Percentiles rank a stretch among this genome's conserved stretches.
These are phyloP conservation scores for Thymus quinquecostatus DNA, from an alignment of 257 asterid species.

Conservation along the genomic window DNA sequence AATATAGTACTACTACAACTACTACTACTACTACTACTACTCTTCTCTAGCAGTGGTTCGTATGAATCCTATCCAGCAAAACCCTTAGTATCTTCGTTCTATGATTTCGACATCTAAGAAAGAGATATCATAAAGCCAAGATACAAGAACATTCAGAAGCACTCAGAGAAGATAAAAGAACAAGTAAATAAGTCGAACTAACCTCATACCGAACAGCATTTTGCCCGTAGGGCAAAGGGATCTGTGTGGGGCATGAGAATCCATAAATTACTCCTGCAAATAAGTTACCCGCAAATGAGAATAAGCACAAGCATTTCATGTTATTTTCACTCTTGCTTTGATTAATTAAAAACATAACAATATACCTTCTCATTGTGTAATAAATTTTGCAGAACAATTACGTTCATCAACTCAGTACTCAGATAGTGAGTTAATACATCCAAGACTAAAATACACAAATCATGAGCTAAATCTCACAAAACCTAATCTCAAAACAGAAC, in stretches of 20 bases:
- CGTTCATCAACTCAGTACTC: too few relatives aligned
- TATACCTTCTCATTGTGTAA: not conserved
- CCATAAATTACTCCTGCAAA: conserved; percentile 36
- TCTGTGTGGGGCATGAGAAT: conserved; percentile 47
- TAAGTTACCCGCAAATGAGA: conserved; percentile 30
- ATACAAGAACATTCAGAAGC: conserved; percentile 2
- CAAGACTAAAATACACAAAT: too few relatives aligned
- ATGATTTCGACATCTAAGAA: conserved; percentile 20
- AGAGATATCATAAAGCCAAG: conserved; percentile 18
- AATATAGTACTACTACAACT: conserved; percentile 24
- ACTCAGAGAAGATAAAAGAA: conserved; percentile 1
- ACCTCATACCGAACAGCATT: conserved; percentile 34
- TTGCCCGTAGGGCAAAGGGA: conserved; percentile 23
- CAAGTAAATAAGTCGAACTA: conserved; percentile 22
- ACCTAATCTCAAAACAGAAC: not conserved
- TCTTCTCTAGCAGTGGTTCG: conserved; percentile 48
- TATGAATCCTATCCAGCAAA: conserved; percentile 34
- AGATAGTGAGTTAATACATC: too few relatives aligned
- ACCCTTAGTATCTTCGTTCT: not conserved
- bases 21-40: too few relatives aligned
- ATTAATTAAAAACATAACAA: conserved; percentile 3
- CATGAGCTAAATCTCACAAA: not conserved
- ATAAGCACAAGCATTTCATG: too few relatives aligned
- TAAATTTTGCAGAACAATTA: not conserved
- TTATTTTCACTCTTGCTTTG: not conserved